Conservation (phyloP, 2,329 filamentous ascomycete species). For the Paraphaeosphaeria sporulosa region DNA sequence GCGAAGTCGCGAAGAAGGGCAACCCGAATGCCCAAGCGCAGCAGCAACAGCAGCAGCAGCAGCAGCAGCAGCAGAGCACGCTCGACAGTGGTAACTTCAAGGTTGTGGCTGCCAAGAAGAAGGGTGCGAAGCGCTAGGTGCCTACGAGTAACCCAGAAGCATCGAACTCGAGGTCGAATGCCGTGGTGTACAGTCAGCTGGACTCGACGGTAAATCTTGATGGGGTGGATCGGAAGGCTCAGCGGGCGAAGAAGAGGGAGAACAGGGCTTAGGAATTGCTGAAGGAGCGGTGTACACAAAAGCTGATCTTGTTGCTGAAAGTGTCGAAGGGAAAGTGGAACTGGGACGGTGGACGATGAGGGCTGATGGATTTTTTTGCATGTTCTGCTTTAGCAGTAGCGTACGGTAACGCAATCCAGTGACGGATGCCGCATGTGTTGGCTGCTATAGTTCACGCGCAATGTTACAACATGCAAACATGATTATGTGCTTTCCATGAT, state of each 20-base stretch:
- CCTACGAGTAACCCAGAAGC: not conserved
- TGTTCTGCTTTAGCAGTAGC: not conserved
- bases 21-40: slow-evolving; percentile 58
- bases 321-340: not conserved
- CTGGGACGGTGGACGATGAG: not conserved
- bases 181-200: not conserved
- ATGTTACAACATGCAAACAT: not conserved
- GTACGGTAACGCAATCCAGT: not conserved
- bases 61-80: slow-evolving; percentile 51
- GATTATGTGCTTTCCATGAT: not conserved
- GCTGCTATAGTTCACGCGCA: not conserved
- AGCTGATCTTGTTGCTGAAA: not conserved
- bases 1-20: slow-evolving; percentile 97
- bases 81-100: slow-evolving; percentile 74
- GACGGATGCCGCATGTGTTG: too few species aligned
- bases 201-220: not conserved
- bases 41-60: slow-evolving; percentile 52
- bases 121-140: slow-evolving; percentile 61
- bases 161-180: not conserved
- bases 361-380: not conserved
- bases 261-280: not conserved
- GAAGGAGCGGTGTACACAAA: too few species aligned
- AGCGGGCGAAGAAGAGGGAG: not conserved
- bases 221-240: not conserved
- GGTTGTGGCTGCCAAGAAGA: slow-evolving; percentile 91